A percentile compares a stretch with the other conserved stretches of the same genome.
These are phyloP conservation scores for Bruguiera gymnorhiza DNA, from an alignment of 345 rosid species.

Conservation along the genomic window DNA sequence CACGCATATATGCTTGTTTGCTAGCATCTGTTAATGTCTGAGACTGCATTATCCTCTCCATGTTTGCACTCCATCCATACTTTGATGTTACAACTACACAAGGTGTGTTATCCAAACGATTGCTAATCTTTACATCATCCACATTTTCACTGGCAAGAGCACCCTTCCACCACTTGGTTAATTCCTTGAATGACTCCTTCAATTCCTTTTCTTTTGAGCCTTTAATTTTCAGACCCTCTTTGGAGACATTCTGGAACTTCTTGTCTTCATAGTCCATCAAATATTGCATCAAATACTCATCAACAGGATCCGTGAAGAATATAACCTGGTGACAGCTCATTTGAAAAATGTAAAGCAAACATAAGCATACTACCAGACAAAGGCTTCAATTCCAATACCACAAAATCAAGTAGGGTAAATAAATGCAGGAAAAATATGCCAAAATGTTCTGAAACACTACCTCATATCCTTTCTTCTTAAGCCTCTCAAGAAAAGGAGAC, in stretches of 20 bases:
- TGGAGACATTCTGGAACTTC: constrained; percentile 93
- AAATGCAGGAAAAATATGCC: neutral
- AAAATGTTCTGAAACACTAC: constrained; percentile 18
- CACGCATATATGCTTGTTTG: constrained; percentile 92
- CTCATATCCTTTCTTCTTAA: constrained; percentile 91
- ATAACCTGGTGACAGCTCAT: constrained; percentile 58
- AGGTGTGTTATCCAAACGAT: constrained; percentile 85
- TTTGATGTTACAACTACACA: constrained; percentile 94
- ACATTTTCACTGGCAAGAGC: constrained; percentile 73
- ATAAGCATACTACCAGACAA: neutral
- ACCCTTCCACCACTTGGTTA: constrained; percentile 93
- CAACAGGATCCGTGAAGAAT: constrained; percentile 96
- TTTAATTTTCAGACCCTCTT: constrained; percentile 86
- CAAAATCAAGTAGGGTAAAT: neutral
- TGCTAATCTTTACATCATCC: constrained; percentile 90
- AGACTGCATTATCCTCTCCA: constrained; percentile 98
- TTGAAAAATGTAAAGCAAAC: neutral
- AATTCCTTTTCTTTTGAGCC: constrained; percentile 76
- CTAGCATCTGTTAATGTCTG: constrained; percentile 88
- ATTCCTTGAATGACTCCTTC: constrained; percentile 88
- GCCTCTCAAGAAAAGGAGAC: constrained; percentile 96
- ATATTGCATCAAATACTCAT: constrained; percentile 97
- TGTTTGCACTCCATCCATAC: constrained; percentile 95
- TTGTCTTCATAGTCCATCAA: constrained; percentile 94
- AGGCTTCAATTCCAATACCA: neutral